These are phyloP conservation scores for Zygosaccharomyces pseudorouxii DNA, from an alignment of 805 yeast genomes.

Conservation along the genomic window DNA sequence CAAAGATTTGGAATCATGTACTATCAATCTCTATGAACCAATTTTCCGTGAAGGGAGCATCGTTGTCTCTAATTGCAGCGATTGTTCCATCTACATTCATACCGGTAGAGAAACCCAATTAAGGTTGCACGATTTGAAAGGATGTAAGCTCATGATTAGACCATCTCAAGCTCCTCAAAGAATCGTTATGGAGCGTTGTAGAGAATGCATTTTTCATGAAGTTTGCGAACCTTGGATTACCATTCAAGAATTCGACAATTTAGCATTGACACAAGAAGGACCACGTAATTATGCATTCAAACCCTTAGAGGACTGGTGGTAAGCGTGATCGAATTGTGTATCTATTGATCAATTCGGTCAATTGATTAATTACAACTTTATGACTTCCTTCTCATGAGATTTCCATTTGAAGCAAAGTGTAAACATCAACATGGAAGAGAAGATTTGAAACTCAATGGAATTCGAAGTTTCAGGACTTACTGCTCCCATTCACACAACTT, in stretches of 20 bases:
- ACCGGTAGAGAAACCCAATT: conserved; percentile 23
- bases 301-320: conserved; percentile 7
- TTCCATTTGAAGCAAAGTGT: conserved; percentile 3
- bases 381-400: neutral
- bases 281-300: conserved; percentile 7
- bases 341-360: neutral
- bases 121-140: conserved; percentile 21
- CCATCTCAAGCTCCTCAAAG: conserved; percentile 15
- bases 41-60: conserved; percentile 27
- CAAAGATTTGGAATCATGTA: conserved; percentile 12
- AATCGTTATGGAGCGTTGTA: conserved; percentile 27
- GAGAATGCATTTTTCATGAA: conserved; percentile 21
- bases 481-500: neutral
- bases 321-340: neutral
- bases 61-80: conserved; percentile 17
- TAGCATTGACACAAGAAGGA: conserved; percentile 2
- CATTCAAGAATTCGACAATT: conserved; percentile 26
- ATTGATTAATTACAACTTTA: neutral
- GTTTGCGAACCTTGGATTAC: conserved; percentile 11
- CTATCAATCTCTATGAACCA: conserved; percentile 14
- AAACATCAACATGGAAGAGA: conserved; percentile 2
- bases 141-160: conserved; percentile 23
- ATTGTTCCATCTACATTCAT: conserved; percentile 14
- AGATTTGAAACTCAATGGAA: neutral
- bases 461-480: neutral